phyloP scores from a whole-genome alignment of 108 stramenopile species.

The Nitzschia sp. region DNA sequence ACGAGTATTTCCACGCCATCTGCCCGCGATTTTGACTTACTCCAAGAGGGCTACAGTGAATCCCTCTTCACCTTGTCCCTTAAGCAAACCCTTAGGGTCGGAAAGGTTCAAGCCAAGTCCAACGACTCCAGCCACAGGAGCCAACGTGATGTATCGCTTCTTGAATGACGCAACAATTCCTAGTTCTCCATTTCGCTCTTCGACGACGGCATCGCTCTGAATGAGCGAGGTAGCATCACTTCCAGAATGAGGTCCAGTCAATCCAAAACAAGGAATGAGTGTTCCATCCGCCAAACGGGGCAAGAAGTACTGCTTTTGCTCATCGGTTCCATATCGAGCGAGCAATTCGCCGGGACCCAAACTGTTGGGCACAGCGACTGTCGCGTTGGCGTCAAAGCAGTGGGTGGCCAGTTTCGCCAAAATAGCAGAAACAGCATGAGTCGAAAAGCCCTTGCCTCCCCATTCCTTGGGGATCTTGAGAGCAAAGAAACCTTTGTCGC shows the following conservation, averaged over 20 bases:
- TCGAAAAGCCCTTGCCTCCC: constrained; percentile 95
- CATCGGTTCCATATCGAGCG: constrained; percentile 91
- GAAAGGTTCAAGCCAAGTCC: constrained; percentile 92
- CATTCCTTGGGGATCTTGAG: constrained; percentile 97
- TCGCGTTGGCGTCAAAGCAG: constrained; percentile 91
- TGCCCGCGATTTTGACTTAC: constrained; percentile 63
- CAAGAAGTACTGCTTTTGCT: constrained; percentile 94
- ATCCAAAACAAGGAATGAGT: constrained; percentile 97
- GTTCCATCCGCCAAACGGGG: constrained; percentile 94
- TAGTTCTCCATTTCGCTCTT: constrained; percentile 87
- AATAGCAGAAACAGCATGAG: constrained; percentile 89
- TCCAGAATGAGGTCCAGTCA: constrained; percentile 95
- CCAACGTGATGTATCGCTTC: constrained; percentile 98
- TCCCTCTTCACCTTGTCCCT: constrained; percentile 90
- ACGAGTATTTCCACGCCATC: too few species aligned
- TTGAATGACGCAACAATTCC: constrained; percentile 96
- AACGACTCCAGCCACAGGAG: constrained; percentile 96
- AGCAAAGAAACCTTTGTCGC: constrained; percentile 92
- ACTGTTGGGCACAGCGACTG: constrained; percentile 97
- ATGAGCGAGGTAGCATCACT: constrained; percentile 96
- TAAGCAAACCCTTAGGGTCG: constrained; percentile 93
- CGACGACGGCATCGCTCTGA: constrained; percentile 87
- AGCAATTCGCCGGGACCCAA: constrained; percentile 96
- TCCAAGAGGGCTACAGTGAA: constrained; percentile 95
- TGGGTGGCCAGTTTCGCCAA: constrained; percentile 91